Evolutionary conservation across 2,329 filamentous ascomycete genomes (phyloP).

Genomic region (Monilinia aucupariae): DNA sequence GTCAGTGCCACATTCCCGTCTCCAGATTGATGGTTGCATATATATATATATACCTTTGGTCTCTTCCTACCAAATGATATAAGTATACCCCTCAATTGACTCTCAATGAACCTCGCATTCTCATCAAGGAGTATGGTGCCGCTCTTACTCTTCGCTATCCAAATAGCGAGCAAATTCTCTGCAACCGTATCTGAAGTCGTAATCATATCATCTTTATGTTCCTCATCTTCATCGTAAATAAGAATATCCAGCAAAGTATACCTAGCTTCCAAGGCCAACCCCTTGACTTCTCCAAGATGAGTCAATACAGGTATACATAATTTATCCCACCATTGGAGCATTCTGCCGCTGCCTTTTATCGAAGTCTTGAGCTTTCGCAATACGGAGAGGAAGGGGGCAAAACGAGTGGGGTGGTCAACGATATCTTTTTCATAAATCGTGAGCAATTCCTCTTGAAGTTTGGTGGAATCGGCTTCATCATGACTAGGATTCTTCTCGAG

Average conservation of each 20-base stretch:
- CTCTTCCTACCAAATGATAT: constrained; percentile 54
- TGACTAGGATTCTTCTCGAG: constrained; percentile 60
- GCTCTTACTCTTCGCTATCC: constrained; percentile 45
- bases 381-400: constrained; percentile 63
- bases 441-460: constrained; percentile 67
- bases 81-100: constrained; percentile 43
- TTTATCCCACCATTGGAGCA: constrained; percentile 68
- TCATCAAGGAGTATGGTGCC: constrained; percentile 40
- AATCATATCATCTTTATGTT: constrained; percentile 43
- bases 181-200: constrained; percentile 47
- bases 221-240: constrained; percentile 54
- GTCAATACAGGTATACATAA: constrained; percentile 53
- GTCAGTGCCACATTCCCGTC: constrained; percentile 23
- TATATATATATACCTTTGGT: constrained; percentile 59
- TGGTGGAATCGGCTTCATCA: constrained; percentile 64
- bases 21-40: constrained; percentile 7
- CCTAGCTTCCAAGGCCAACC: constrained; percentile 57
- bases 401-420: constrained; percentile 48
- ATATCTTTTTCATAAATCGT: constrained; percentile 62
- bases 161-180: constrained; percentile 51
- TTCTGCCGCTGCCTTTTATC: constrained; percentile 55
- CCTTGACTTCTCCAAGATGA: constrained; percentile 55
- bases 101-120: constrained; percentile 42
- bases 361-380: constrained; percentile 59
- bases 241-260: constrained; percentile 61